These are phyloP conservation scores for Beauveria caledonica DNA, from an alignment of 2,329 filamentous ascomycete genomes.

Conservation along the genomic window DNA sequence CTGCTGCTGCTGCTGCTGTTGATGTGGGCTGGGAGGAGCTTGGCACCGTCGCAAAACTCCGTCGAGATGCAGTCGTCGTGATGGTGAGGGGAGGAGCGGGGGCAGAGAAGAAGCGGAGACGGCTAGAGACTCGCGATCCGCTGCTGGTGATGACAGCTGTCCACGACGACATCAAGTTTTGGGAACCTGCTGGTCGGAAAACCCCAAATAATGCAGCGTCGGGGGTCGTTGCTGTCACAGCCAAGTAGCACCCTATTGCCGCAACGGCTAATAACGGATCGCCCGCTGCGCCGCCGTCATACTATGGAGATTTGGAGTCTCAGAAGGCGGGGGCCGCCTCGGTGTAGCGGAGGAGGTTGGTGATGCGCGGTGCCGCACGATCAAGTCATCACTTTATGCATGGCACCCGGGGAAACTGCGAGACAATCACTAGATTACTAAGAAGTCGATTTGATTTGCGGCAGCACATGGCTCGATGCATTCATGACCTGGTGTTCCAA, in stretches of 20 bases:
- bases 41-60: neutral
- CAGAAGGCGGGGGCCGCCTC: neutral
- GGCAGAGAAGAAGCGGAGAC: neutral
- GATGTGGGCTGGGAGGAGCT: too few relatives aligned
- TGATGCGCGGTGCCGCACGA: too few relatives aligned
- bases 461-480: too few relatives aligned
- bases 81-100: neutral
- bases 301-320: neutral
- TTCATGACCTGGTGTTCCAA: too few relatives aligned
- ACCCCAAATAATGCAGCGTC: too few relatives aligned
- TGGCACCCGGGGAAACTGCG: too few relatives aligned
- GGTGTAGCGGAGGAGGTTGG: neutral
- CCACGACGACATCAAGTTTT: neutral
- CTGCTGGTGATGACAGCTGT: neutral
- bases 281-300: neutral
- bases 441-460: too few relatives aligned
- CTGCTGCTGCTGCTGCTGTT: neutral
- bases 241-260: neutral
- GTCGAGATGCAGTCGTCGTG: neutral
- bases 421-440: too few relatives aligned
- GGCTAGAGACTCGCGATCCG: slow-evolving; percentile 2
- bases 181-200: too few relatives aligned
- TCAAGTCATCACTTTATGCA: too few relatives aligned
- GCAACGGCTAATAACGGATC: slow-evolving; percentile 5
- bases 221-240: neutral